phyloP scores from a whole-genome alignment of 2,329 filamentous ascomycete species.

The Dactylellina parvicollis region DNA sequence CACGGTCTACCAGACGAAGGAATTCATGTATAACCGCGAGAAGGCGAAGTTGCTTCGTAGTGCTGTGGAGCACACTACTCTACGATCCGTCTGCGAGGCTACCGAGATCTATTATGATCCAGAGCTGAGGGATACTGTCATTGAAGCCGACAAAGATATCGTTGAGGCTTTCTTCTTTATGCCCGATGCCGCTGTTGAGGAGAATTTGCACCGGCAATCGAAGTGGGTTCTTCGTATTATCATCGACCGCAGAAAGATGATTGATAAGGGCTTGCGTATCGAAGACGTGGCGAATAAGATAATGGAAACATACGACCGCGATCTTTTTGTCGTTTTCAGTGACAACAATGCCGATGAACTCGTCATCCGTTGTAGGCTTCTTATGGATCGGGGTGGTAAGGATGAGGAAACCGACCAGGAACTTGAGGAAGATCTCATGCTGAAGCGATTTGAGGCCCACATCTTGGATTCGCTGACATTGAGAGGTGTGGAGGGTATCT shows the following conservation, averaged over 20 bases:
- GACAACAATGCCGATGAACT: constrained; percentile 97
- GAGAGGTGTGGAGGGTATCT: constrained; percentile 87
- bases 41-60: constrained; percentile 86
- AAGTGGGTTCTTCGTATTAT: constrained; percentile 95
- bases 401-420: constrained; percentile 77
- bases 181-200: constrained; percentile 78
- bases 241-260: constrained; percentile 89
- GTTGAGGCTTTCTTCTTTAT: constrained; percentile 97
- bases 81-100: constrained; percentile 87
- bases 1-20: constrained; percentile 82
- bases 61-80: constrained; percentile 90
- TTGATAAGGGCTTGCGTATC: constrained; percentile 92
- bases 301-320: constrained; percentile 84
- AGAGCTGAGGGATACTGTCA: constrained; percentile 83
- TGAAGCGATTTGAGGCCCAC: constrained; percentile 91
- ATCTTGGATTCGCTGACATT: constrained; percentile 90
- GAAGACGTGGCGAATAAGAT: constrained; percentile 90
- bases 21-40: constrained; percentile 74
- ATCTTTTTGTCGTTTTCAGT: constrained; percentile 93
- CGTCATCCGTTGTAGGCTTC: constrained; percentile 89
- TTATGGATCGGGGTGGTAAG: constrained; percentile 69
- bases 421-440: constrained; percentile 87
- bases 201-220: constrained; percentile 74
- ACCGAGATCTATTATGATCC: constrained; percentile 99
- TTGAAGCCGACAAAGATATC: constrained; percentile 89